A percentile compares a stretch with the other conserved stretches of the same genome.
phyloP scores from a whole-genome alignment of 768 basidiomycete genomes.

The Erythrobasidium yunnanense region DNA sequence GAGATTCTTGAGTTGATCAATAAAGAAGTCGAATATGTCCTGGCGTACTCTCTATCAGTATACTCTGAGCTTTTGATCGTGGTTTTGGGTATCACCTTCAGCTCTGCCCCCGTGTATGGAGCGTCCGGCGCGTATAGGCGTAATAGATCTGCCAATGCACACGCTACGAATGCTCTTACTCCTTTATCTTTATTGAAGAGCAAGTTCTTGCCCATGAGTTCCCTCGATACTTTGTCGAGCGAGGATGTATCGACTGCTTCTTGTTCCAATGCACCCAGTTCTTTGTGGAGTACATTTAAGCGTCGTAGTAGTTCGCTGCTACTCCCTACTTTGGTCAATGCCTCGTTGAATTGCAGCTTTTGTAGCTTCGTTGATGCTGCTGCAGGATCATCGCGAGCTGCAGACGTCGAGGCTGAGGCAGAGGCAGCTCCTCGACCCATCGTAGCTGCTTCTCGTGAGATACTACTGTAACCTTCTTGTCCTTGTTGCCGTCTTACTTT shows the following conservation, averaged over 20 bases:
- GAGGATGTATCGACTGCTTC: conserved; percentile 67
- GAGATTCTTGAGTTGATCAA: conserved; percentile 55
- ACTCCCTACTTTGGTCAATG: not conserved
- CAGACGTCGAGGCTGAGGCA: no score
- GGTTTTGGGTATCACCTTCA: conserved; percentile 44
- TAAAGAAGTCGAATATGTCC: conserved; percentile 96
- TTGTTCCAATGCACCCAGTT: conserved; percentile 70
- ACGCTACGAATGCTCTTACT: conserved; percentile 87
- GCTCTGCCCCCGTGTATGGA: conserved; percentile 76
- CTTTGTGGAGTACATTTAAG: conserved; percentile 42
- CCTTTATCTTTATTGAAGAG: conserved; percentile 90
- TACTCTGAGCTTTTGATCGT: not conserved
- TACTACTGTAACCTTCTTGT: no score
- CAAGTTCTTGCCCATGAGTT: conserved; percentile 66
- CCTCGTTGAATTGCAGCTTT: conserved; percentile 14
- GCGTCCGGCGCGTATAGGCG: conserved; percentile 92
- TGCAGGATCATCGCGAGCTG: no score
- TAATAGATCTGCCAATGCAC: conserved; percentile 87
- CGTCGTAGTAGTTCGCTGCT: not conserved
- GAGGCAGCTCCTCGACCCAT: no score
- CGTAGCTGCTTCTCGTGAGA: no score
- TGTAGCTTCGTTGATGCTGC: no score
- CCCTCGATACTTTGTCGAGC: conserved; percentile 58
- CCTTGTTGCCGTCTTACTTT: no score
- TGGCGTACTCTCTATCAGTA: conserved; percentile 40